phyloP scores from a whole-genome alignment of 352 stramenopile genomes.

The Pythium brassicae region DNA sequence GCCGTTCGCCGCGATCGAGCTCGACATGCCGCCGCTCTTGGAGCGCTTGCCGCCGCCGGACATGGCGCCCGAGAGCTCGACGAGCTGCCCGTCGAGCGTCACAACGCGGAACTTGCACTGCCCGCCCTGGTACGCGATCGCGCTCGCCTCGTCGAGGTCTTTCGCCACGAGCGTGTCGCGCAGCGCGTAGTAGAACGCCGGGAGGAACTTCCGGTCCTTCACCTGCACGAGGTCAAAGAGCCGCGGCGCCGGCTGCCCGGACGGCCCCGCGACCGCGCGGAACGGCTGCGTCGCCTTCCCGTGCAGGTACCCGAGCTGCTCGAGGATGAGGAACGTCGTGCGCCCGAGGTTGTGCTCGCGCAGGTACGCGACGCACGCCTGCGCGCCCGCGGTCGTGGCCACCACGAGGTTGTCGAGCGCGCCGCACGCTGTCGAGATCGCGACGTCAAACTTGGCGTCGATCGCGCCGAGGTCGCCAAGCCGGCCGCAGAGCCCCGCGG shows the following conservation, averaged over 20 bases:
- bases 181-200: constrained; percentile 96
- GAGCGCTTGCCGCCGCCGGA: constrained; percentile 94
- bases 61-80: constrained; percentile 99
- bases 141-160: constrained; percentile 91
- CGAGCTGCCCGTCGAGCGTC: constrained; percentile 96
- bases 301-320: constrained; percentile 91
- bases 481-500: constrained; percentile 92
- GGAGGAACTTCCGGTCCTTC: constrained; percentile 84
- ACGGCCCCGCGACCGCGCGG: constrained; percentile 39
- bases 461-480: constrained; percentile 97
- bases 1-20: constrained; percentile 36
- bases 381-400: constrained; percentile 92
- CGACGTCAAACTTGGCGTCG: constrained; percentile 95
- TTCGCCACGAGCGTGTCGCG: constrained; percentile 97
- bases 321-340: constrained; percentile 97
- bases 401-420: constrained; percentile 98
- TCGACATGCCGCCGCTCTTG: constrained; percentile 93
- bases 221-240: constrained; percentile 89
- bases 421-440: constrained; percentile 96
- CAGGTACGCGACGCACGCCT: constrained; percentile 95
- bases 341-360: constrained; percentile 94
- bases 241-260: constrained; percentile 44
- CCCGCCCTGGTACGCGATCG: constrained; percentile 89
- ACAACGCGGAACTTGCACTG: constrained; percentile 96
- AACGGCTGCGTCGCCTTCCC: constrained; percentile 69